Percentiles rank a stretch among this genome's conserved stretches.
Evolutionary conservation across 768 basidiomycete genomes (phyloP).

Genomic region (Arthromyces matolae): DNA sequence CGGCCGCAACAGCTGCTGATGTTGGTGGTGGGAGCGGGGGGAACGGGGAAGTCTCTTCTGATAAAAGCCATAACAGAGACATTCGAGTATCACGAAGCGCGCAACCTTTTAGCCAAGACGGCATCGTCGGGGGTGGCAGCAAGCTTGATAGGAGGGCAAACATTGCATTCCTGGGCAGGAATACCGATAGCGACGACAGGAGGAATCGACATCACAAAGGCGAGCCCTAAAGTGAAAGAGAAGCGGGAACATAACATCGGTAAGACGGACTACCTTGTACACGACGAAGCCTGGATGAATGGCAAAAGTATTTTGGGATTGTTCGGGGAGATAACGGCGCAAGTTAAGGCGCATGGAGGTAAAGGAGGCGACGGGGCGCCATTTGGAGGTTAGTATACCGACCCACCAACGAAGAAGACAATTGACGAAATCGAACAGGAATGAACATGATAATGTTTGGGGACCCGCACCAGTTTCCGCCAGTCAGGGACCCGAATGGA

Average conservation of each 20-base stretch:
- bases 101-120: conserved; percentile 26
- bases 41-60: conserved; percentile 40
- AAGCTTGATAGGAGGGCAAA: conserved; percentile 34
- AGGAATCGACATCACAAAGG: background rate
- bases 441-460: conserved; percentile 38
- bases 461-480: conserved; percentile 45
- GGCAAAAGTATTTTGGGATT: conserved; percentile 20
- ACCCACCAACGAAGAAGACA: too few relatives aligned
- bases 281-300: conserved; percentile 43
- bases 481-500: conserved; percentile 24
- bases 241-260: conserved; percentile 15
- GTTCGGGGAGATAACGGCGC: conserved; percentile 10
- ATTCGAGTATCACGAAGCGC: conserved; percentile 19
- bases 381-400: too few relatives aligned
- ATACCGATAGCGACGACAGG: conserved; percentile 14
- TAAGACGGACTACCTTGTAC: conserved; percentile 26
- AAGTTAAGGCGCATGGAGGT: too few relatives aligned
- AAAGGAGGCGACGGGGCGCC: too few relatives aligned
- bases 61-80: conserved; percentile 35
- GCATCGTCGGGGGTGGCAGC: conserved; percentile 40
- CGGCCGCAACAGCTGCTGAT: conserved; percentile 30
- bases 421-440: conserved; percentile 13
- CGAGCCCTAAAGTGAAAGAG: conserved; percentile 5
- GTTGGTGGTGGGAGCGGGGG: conserved; percentile 38
- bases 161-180: conserved; percentile 29